phyloP scores from a whole-genome alignment of 2,329 filamentous ascomycete species.

The Botryotinia calthae region DNA sequence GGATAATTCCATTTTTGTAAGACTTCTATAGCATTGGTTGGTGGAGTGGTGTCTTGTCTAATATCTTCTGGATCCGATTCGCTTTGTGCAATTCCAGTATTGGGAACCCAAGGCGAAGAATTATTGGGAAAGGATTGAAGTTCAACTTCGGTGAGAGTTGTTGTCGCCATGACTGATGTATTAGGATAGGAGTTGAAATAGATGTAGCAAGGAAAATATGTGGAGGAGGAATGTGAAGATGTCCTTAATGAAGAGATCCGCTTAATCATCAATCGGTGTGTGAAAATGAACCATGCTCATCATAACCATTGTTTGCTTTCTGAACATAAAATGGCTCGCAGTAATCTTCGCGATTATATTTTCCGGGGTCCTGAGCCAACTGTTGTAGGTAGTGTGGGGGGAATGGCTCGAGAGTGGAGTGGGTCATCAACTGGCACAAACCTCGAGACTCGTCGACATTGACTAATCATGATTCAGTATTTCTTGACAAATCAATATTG shows the following conservation, averaged over 20 bases:
- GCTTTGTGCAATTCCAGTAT: neutral
- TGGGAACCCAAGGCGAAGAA: neutral
- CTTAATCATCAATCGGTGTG: neutral
- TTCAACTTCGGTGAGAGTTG: neutral
- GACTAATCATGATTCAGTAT: neutral
- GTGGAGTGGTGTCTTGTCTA: slow-evolving; percentile 10
- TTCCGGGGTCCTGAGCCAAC: neutral
- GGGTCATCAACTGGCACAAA: neutral
- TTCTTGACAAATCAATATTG: neutral
- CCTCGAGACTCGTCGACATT: neutral
- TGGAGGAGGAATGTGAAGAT: neutral
- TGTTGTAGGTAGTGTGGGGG: neutral
- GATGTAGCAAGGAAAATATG: neutral
- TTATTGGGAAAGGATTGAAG: neutral
- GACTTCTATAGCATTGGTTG: slow-evolving; percentile 1
- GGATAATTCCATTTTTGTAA: slow-evolving; percentile 64
- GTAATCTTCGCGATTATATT: neutral
- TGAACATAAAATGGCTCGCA: neutral
- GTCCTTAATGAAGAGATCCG: neutral
- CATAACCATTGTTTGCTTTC: too few relatives aligned
- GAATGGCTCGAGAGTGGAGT: neutral
- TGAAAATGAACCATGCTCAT: neutral
- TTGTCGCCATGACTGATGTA: neutral
- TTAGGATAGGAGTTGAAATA: neutral
- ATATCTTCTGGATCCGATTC: slow-evolving; percentile 10